Percentiles rank a stretch among this genome's conserved stretches.
These are phyloP conservation scores for Arxiozyma bovina DNA, from an alignment of 1,139 yeast genomes.

Conservation along the genomic window DNA sequence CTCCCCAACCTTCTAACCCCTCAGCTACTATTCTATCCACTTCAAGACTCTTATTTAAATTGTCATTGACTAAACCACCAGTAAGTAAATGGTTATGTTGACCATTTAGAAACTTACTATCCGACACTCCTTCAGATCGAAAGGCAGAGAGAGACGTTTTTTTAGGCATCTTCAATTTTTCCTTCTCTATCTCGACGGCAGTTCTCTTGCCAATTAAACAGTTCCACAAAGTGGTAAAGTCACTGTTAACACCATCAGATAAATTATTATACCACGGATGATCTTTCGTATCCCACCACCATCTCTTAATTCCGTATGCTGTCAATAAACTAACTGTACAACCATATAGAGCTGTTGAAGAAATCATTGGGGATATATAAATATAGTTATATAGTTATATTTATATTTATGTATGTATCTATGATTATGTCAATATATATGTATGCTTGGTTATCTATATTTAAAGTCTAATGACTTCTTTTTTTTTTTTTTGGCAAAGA, in stretches of 20 bases:
- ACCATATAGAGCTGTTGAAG: background rate
- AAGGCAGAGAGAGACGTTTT: background rate
- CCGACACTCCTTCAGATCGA: background rate
- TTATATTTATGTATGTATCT: background rate
- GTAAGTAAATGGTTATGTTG: background rate
- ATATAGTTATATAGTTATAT: too few relatives aligned
- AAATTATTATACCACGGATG: conserved; percentile 2
- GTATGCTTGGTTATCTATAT: too few relatives aligned
- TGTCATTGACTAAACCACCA: background rate
- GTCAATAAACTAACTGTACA: conserved; percentile 30
- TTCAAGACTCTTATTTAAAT: background rate
- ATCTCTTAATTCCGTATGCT: background rate
- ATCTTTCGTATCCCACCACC: background rate
- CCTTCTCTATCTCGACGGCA: background rate
- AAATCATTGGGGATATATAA: background rate
- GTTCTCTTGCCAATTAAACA: background rate
- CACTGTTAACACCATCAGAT: conserved; percentile 7
- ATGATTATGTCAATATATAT: too few relatives aligned
- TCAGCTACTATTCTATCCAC: conserved; percentile 24
- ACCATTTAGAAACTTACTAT: background rate
- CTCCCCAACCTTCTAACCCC: conserved; percentile 38
- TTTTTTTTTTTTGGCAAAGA: too few relatives aligned
- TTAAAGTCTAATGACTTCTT: background rate
- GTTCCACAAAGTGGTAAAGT: background rate
- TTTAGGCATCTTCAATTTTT: background rate